Evolutionary conservation across 169 alveolate species (phyloP).

Genomic region (Eimeria praecox): DNA sequence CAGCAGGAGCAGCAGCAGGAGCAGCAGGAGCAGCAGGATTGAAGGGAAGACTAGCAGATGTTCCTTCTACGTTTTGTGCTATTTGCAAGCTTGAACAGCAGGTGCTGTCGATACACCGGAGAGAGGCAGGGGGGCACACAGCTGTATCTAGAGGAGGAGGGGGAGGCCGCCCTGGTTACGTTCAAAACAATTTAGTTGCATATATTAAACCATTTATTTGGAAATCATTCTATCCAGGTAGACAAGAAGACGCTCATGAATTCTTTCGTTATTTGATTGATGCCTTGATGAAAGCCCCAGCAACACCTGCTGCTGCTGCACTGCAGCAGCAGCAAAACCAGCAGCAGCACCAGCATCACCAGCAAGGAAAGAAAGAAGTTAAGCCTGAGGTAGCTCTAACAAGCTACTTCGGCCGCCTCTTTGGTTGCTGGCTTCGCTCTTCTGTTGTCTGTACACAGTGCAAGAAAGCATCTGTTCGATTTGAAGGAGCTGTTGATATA

Average conservation of each 20-base stretch:
- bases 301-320: constrained; percentile 52
- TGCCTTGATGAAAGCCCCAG: constrained; percentile 83
- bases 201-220: constrained; percentile 85
- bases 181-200: constrained; percentile 62
- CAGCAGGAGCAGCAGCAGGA: background rate
- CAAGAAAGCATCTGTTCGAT: constrained; percentile 79
- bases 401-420: constrained; percentile 85
- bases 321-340: constrained; percentile 68
- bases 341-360: constrained; percentile 71
- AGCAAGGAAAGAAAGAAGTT: constrained; percentile 76
- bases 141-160: background rate
- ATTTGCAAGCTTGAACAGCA: constrained; percentile 87
- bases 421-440: constrained; percentile 86
- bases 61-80: constrained; percentile 76
- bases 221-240: constrained; percentile 83
- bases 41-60: background rate
- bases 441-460: constrained; percentile 84
- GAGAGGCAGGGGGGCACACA: constrained; percentile 39
- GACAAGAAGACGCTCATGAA: constrained; percentile 88
- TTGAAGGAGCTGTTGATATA: constrained; percentile 86
- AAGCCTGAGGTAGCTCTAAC: constrained; percentile 84
- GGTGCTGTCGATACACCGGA: constrained; percentile 76
- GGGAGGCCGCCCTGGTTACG: constrained; percentile 15
- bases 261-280: constrained; percentile 85
- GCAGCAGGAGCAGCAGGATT: background rate